Base-by-base conservation (phyloP, 139 green algal genomes). In the Chlorella sp. region DNA sequence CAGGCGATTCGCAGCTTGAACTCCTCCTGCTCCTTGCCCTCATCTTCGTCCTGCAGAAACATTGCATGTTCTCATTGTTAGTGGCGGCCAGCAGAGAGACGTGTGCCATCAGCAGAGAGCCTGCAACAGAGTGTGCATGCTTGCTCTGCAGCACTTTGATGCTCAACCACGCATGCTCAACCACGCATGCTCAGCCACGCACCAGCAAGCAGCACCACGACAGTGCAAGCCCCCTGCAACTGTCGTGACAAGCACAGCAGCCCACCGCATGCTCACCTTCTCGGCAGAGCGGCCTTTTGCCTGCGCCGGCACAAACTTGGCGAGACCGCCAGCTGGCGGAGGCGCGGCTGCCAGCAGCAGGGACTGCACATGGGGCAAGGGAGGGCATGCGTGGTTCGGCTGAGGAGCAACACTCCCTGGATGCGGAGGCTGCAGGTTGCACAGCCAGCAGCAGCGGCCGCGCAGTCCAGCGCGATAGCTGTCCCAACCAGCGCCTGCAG, bases 1-100 rank as follows among this genome's bases (percentile, higher is more conserved):
- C 95, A 98, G 9, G 95, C 95, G 32, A 98, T 98, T 4, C 90
- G 88, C 73, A 98, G 89, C 30, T 78, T 80, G 56, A 88, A 41
- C 5, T 89, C 72, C 18, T 78, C 81, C 34, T 64, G 30, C 38
- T 89, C 74, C 16, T 62, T 73, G 32, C 62, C 78, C 11, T 30
- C 63, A n/a, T 83, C 78, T 17, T 65, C 78, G 1, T 83, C 74
- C 51, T 68, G 51, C 51, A 34, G 2, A 51, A 51, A 51, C 44
- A 51, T 51, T 51, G 44, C 44, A 51, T 16, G n/a, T n/a, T n/a
- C n/a, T n/a, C n/a, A n/a, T n/a, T n/a, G n/a, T n/a, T n/a, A n/a
- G n/a, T n/a, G n/a, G n/a, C n/a, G n/a, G n/a, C n/a, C n/a, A n/a
- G n/a, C n/a, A n/a, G n/a, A n/a, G n/a, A n/a, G n/a, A n/a, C n/a